Conservation (phyloP, 106 monocot genomes). For the Platanthera zijinensis region DNA sequence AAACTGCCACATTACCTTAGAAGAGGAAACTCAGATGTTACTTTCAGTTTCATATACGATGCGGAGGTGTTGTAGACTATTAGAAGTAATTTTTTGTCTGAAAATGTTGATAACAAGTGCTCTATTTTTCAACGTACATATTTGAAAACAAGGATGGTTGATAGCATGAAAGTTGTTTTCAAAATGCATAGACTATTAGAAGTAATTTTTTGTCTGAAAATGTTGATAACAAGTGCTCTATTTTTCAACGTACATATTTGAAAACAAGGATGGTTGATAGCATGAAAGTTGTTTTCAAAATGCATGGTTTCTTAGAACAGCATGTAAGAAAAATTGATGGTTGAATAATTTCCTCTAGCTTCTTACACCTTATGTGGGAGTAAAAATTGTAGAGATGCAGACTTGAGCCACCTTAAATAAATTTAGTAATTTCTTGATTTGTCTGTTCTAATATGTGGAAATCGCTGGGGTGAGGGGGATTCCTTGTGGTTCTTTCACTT, state of each 20-base stretch:
- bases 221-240: not conserved
- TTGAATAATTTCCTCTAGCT: not conserved
- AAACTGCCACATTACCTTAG: not conserved
- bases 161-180: not conserved
- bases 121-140: not conserved
- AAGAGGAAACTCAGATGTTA: not conserved
- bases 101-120: not conserved
- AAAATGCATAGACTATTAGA: not conserved
- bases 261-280: not conserved
- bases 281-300: not conserved
- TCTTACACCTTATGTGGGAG: not conserved
- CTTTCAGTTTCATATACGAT: not conserved
- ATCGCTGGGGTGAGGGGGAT: not conserved
- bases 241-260: not conserved
- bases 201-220: not conserved
- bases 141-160: not conserved
- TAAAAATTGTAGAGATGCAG: not conserved
- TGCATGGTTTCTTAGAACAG: not conserved
- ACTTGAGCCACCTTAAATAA: not conserved
- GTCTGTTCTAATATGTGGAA: not conserved
- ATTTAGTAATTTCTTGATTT: not conserved
- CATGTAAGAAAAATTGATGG: not conserved
- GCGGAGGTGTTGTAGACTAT: not conserved
- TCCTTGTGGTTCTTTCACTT: not conserved
- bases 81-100: not conserved